A percentile compares a stretch with the other conserved stretches of the same genome.
Conservation (phyloP, 2,329 filamentous ascomycete species). For the Cercospora janseana region DNA sequence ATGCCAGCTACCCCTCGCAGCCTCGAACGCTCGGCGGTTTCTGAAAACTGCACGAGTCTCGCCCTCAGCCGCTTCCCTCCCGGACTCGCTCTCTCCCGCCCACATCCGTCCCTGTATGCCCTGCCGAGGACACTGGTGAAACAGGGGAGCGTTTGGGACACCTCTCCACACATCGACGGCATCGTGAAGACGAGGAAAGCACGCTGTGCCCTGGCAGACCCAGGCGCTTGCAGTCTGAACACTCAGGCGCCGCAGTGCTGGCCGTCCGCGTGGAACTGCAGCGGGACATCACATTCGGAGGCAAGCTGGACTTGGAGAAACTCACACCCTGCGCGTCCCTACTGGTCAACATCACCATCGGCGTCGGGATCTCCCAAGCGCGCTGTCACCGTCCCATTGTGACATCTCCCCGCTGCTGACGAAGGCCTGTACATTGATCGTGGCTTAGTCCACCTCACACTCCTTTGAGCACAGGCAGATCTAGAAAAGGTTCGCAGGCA, state of each 20-base stretch:
- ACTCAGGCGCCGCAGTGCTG: constrained; percentile 9
- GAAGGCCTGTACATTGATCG: constrained; percentile 21
- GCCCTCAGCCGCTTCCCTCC: constrained; percentile 9
- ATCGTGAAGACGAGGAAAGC: constrained; percentile 4
- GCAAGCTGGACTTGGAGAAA: constrained; percentile 24
- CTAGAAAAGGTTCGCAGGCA: constrained; percentile 10
- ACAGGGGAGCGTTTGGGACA: constrained; percentile 18
- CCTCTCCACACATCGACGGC: constrained; percentile 11
- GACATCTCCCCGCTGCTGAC: neutral
- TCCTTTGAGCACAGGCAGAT: constrained; percentile 22
- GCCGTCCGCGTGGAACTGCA: neutral
- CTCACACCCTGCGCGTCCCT: neutral
- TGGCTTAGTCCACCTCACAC: constrained; percentile 25
- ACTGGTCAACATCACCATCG: too few relatives aligned
- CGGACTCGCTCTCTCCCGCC: constrained; percentile 6
- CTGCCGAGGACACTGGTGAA: constrained; percentile 11
- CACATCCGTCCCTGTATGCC: constrained; percentile 16
- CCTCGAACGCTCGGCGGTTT: constrained; percentile 9
- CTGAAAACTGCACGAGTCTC: constrained; percentile 20
- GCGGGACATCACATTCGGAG: neutral
- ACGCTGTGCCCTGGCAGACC: constrained; percentile 4
- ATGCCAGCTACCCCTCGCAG: constrained; percentile 13
- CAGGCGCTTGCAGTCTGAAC: constrained; percentile 2
- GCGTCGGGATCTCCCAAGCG: too few relatives aligned
- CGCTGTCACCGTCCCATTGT: neutral